Conservation (phyloP, 257 asterid genomes). For the Fraxinus excelsior region DNA sequence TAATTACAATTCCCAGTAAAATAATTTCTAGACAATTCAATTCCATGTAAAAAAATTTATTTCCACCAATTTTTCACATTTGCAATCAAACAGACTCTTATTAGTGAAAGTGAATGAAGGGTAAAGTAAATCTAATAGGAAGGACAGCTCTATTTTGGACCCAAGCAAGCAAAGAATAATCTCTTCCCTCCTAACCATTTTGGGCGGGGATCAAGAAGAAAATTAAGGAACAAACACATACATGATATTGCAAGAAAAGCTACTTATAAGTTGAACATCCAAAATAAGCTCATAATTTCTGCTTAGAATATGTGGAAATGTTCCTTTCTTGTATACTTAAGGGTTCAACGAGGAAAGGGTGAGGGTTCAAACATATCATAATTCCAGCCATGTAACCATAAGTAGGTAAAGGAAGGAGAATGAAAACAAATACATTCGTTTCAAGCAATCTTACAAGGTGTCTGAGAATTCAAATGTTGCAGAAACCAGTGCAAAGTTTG, state of each 20-base stretch:
- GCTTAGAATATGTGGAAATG: background rate
- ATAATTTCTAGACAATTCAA: too few relatives aligned
- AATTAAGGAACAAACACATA: conserved; percentile 27
- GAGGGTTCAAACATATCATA: conserved; percentile 29
- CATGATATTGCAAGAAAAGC: conserved; percentile 31
- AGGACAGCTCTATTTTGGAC: background rate
- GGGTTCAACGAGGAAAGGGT: conserved; percentile 38
- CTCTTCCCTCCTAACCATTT: conserved; percentile 5
- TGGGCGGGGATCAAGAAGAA: background rate
- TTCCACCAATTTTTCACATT: too few relatives aligned
- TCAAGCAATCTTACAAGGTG: conserved; percentile 32
- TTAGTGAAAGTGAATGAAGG: conserved; percentile 4
- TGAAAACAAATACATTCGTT: conserved; percentile 30
- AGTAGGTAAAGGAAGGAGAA: conserved; percentile 36
- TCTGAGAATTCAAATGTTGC: conserved; percentile 39
- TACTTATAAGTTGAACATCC: conserved; percentile 1
- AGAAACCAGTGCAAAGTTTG: conserved; percentile 33
- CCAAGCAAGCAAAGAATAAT: conserved; percentile 25
- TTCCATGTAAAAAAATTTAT: too few relatives aligned
- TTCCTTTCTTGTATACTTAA: background rate
- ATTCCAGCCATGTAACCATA: conserved; percentile 22
- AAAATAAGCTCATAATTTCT: too few relatives aligned
- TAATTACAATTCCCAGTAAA: too few relatives aligned
- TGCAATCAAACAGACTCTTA: too few relatives aligned
- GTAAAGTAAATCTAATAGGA: background rate